Evolutionary conservation across 2,329 filamentous ascomycete species (phyloP).

Genomic region (Fusarium mexicanum): DNA sequence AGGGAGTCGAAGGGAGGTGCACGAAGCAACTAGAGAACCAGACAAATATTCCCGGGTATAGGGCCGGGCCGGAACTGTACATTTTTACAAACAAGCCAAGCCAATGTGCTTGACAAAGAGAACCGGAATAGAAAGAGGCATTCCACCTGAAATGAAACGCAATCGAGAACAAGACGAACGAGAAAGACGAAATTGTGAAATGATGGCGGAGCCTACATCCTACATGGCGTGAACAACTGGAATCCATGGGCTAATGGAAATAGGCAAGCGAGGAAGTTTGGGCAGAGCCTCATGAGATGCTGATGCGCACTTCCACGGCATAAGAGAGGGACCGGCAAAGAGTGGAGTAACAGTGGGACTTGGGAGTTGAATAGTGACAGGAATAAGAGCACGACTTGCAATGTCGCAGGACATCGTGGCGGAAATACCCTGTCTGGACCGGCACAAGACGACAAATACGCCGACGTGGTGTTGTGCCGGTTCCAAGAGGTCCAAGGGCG

Average conservation of each 20-base stretch:
- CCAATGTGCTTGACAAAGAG: conserved; percentile 34
- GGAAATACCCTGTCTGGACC: conserved; percentile 34
- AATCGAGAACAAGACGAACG: conserved; percentile 6
- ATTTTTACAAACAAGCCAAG: conserved; percentile 45
- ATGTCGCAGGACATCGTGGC: conserved; percentile 35
- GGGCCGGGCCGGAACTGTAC: conserved; percentile 43
- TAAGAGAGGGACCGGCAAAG: conserved; percentile 33
- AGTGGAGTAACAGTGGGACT: conserved; percentile 36
- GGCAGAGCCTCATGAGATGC: conserved; percentile 39
- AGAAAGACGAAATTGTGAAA: conserved; percentile 13
- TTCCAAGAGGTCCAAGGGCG: background rate
- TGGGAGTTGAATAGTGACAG: conserved; percentile 14
- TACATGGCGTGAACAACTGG: conserved; percentile 33
- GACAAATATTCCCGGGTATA: conserved; percentile 14
- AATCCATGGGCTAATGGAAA: conserved; percentile 42
- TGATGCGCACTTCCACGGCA: conserved; percentile 29
- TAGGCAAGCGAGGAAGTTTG: conserved; percentile 24
- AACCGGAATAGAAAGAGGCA: conserved; percentile 41
- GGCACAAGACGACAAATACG: conserved; percentile 29
- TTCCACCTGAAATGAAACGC: conserved; percentile 34
- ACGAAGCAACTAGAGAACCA: conserved; percentile 77
- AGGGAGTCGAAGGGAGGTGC: conserved; percentile 84
- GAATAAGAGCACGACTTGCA: conserved; percentile 12
- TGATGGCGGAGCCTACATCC: conserved; percentile 27
- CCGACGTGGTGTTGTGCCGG: conserved; percentile 26